These are phyloP conservation scores for Boletellus sp. DNA, from an alignment of 1,284 basidiomycete genomes.

Conservation along the genomic window DNA sequence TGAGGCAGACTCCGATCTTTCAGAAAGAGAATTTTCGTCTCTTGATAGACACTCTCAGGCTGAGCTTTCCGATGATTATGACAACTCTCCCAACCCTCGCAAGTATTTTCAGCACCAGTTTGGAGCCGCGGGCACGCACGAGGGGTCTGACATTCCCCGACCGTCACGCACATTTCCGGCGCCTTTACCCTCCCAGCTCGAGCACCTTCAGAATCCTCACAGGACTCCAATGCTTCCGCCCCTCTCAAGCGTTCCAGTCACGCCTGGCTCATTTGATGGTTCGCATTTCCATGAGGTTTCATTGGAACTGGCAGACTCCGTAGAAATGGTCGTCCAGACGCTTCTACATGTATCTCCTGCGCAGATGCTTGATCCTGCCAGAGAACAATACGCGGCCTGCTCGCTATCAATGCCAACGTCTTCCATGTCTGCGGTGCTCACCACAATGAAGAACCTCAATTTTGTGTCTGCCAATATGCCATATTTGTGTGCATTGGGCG, in stretches of 20 bases:
- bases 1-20: constrained; percentile 47
- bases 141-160: constrained; percentile 41
- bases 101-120: constrained; percentile 25
- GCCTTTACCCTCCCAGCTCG: constrained; percentile 67
- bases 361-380: constrained; percentile 86
- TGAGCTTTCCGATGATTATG: constrained; percentile 35
- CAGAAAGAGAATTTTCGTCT: constrained; percentile 39
- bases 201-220: constrained; percentile 62
- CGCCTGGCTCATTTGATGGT: constrained; percentile 26
- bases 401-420: constrained; percentile 81
- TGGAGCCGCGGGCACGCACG: constrained; percentile 15
- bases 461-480: constrained; percentile 82
- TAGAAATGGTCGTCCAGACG: constrained; percentile 85
- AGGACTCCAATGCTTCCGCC: constrained; percentile 27
- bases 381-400: constrained; percentile 87
- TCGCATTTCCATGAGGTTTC: constrained; percentile 61
- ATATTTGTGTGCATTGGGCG: constrained; percentile 34
- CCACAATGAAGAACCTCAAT: constrained; percentile 87
- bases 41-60: constrained; percentile 31
- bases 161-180: constrained; percentile 69
- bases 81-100: constrained; percentile 24
- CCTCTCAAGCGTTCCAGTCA: constrained; percentile 2
- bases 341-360: constrained; percentile 84
- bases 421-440: constrained; percentile 83
- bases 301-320: constrained; percentile 81